These are phyloP conservation scores for Croton laevigatus DNA, from an alignment of 441 rosid genomes.

Conservation along the genomic window DNA sequence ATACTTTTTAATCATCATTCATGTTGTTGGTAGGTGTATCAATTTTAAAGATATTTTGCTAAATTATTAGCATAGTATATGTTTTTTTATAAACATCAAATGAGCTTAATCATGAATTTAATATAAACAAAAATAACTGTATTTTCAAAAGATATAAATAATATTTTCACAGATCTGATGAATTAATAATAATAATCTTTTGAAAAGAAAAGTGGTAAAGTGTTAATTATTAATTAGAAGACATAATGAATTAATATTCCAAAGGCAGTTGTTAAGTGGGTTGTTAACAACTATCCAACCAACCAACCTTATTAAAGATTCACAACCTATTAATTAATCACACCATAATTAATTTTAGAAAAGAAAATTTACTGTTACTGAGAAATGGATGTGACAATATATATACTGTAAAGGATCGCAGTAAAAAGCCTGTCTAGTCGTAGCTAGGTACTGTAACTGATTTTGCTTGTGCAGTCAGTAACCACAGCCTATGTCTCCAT, in stretches of 20 bases:
- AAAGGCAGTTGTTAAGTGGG: background rate
- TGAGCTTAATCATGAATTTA: too few relatives aligned
- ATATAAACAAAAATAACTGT: background rate
- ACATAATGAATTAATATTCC: background rate
- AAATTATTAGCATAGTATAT: too few relatives aligned
- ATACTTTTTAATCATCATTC: too few relatives aligned
- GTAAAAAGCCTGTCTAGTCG: background rate
- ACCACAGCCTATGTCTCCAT: conserved; percentile 22
- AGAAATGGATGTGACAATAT: conserved; percentile 10
- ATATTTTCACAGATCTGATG: background rate
- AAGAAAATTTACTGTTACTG: background rate
- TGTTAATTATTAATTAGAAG: conserved; percentile 3
- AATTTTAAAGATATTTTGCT: too few relatives aligned
- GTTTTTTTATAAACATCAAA: too few relatives aligned
- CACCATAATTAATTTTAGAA: background rate
- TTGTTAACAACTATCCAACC: conserved; percentile 6
- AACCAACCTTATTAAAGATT: conserved; percentile 13
- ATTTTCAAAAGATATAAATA: too few relatives aligned
- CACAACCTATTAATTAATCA: background rate
- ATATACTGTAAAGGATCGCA: background rate
- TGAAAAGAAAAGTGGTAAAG: background rate
- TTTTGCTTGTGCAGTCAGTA: conserved; percentile 26
- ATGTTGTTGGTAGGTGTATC: too few relatives aligned
- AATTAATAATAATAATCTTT: background rate
- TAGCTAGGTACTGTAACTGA: conserved; percentile 9